Evolutionary conservation across 176 grass and related monocot species (phyloP), one percentile per base, ranked within the genome.

Genomic region (Avena sativa): DNA sequence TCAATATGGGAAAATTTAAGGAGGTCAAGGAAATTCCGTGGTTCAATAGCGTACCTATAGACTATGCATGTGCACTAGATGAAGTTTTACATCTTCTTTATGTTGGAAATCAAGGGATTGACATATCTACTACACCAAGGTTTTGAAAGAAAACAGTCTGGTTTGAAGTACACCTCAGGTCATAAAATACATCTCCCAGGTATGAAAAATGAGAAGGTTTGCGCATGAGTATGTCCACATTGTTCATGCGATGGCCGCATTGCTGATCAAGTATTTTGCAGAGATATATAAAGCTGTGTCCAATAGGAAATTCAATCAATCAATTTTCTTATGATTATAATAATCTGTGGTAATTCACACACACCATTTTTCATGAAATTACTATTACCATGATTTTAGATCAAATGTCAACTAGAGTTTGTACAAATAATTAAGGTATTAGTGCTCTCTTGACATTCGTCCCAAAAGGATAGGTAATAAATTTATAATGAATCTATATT

Each of bases 1-100:
- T 9, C 95, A 97, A 74, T 90, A 85, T 95, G 95, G 95, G 91
- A 97, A 60, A 97, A 89, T 79, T 71, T 97, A 74, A 95, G 89
- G 83, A 97, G 90, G 76, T 97, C 89, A 32, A 91, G 85, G 36
- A 97, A 91, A 82, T 90, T 93, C 44, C 92, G 89, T 97, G 92
- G 95, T 95, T 91, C 79, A 25, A 95, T 76, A 79, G 79, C 47
- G 86, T 97, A 84, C 85, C 36, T 52, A 38, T 75, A 63, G 90
- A 89, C 48, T 89, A 93, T 44, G 73, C 20, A 49, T 68, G 57
- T 38, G 47, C 49, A 66, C 80, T 95, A 11, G 88, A 91, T 85
- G 85, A 91, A 87, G 79, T 25, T 25, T 92, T 17, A 87, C 91
- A 71, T 1, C 82, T 32, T 61, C 90, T 70, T 95, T 89, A 25